Conservation (phyloP, 2,329 filamentous ascomycete species). For the Fusarium irregulare region DNA sequence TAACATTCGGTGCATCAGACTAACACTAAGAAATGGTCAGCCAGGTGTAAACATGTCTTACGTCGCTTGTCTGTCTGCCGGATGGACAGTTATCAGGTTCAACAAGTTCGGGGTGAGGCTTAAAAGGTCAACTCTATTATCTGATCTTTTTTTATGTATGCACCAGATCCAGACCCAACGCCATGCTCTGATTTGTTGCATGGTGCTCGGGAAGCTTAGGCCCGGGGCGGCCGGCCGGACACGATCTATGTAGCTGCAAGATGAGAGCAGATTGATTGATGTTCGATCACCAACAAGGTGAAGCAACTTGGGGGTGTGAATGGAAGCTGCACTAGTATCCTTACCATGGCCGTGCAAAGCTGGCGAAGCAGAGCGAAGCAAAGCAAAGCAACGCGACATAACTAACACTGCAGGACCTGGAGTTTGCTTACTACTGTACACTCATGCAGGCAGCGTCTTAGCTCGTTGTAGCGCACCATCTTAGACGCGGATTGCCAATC, state of each 20-base stretch:
- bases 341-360: background rate
- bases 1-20: conserved; percentile 9
- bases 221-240: conserved; percentile 24
- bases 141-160: background rate
- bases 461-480: conserved; percentile 33
- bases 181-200: conserved; percentile 32
- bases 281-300: conserved; percentile 7
- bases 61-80: conserved; percentile 8
- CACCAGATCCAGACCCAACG: conserved; percentile 22
- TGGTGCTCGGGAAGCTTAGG: conserved; percentile 4
- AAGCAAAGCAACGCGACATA: conserved; percentile 1
- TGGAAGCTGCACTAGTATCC: background rate
- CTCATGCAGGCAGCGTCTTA: conserved; percentile 13
- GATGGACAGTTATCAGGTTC: background rate
- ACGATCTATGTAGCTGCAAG: conserved; percentile 21
- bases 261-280: conserved; percentile 17
- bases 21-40: conserved; percentile 10
- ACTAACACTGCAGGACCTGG: background rate
- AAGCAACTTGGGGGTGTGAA: background rate
- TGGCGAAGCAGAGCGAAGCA: background rate
- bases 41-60: background rate
- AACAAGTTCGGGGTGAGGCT: background rate
- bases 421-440: conserved; percentile 24
- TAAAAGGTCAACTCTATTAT: background rate
- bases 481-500: conserved; percentile 31